A percentile compares a stretch with the other conserved stretches of the same genome.
These are phyloP conservation scores for Nidula niveotomentosa DNA, from an alignment of 1,284 basidiomycete species.

Conservation along the genomic window DNA sequence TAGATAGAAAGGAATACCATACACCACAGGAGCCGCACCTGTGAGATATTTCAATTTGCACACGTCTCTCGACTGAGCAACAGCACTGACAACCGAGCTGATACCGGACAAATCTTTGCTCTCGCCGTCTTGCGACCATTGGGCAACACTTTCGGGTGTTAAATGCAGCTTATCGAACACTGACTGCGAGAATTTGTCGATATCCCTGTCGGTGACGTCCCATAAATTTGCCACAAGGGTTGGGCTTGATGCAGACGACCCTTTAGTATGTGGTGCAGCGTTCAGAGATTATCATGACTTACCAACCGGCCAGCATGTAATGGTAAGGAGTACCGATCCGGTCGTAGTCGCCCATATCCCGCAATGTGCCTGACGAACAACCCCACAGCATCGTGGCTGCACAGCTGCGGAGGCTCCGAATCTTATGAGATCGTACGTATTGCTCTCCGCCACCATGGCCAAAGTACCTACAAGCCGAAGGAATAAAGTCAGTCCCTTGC, in stretches of 20 bases:
- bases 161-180: slow-evolving; percentile 81
- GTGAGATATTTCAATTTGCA: slow-evolving; percentile 95
- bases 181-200: slow-evolving; percentile 87
- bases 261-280: not conserved
- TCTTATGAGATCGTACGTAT: slow-evolving; percentile 85
- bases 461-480: slow-evolving; percentile 70
- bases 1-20: slow-evolving; percentile 90
- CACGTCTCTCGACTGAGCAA: slow-evolving; percentile 73
- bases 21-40: slow-evolving; percentile 94
- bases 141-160: slow-evolving; percentile 33
- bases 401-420: slow-evolving; percentile 79
- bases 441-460: slow-evolving; percentile 97
- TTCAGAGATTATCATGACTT: slow-evolving; percentile 28
- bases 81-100: slow-evolving; percentile 73
- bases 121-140: slow-evolving; percentile 9
- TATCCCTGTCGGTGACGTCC: slow-evolving; percentile 98
- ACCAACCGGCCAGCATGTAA: slow-evolving; percentile 97
- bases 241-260: slow-evolving; percentile 53
- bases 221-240: slow-evolving; percentile 93
- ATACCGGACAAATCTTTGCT: slow-evolving; percentile 7
- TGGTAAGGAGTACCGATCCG: slow-evolving; percentile 88
- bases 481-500: too few species aligned
- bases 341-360: slow-evolving; percentile 93
- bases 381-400: slow-evolving; percentile 98
- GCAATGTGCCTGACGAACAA: slow-evolving; percentile 90